Evolutionary conservation across 305 asterid species (phyloP).

Genomic region (Nicotiana rustica): DNA sequence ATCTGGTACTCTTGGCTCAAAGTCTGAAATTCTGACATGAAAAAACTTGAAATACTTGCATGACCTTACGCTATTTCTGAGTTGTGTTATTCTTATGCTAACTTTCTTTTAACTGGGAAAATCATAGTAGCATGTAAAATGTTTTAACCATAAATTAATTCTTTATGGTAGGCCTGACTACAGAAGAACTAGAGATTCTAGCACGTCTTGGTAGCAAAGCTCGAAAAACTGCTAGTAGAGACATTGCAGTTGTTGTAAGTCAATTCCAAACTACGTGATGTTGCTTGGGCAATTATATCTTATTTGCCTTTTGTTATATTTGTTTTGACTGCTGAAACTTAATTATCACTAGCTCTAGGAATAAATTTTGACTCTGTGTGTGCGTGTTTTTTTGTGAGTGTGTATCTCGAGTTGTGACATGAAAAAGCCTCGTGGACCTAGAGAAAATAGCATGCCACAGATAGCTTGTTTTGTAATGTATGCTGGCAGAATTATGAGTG

Average conservation of each 20-base stretch:
- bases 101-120: neutral
- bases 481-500: neutral
- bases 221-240: constrained; percentile 86
- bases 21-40: neutral
- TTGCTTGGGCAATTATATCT: neutral
- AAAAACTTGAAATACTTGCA: constrained; percentile 14
- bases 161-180: constrained; percentile 63
- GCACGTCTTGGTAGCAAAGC: constrained; percentile 80
- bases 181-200: constrained; percentile 75
- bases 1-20: neutral
- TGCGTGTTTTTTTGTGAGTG: neutral
- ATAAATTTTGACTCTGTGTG: neutral
- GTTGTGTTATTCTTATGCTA: neutral
- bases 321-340: constrained; percentile 22
- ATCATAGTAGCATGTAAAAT: constrained; percentile 13
- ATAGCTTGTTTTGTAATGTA: constrained; percentile 4
- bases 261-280: constrained; percentile 34
- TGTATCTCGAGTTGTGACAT: constrained; percentile 8
- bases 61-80: neutral
- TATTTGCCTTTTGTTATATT: constrained; percentile 19
- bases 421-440: neutral
- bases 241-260: constrained; percentile 92
- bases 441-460: constrained; percentile 2
- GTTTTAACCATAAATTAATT: constrained; percentile 16
- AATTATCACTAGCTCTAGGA: constrained; percentile 15